Conservation (phyloP, 371 early-diverging fungal genomes). For the Mortierella sp. region DNA sequence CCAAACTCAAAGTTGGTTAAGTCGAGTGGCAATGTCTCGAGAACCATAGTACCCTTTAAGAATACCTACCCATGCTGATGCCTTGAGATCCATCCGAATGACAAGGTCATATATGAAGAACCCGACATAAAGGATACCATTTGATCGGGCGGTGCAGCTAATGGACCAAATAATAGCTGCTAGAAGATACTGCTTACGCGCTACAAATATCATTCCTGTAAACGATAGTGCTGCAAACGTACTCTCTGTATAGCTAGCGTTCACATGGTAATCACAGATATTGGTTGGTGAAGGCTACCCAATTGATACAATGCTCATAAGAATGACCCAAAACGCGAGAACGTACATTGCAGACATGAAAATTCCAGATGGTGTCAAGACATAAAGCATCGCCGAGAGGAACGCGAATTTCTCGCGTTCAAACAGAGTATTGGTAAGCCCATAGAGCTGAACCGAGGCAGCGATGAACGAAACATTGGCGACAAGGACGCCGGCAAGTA, state of each 20-base stretch:
- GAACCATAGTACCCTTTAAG: neutral
- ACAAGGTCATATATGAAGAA: conserved; percentile 81
- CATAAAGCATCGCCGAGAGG: conserved; percentile 79
- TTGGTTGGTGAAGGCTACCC: neutral
- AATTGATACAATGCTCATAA: neutral
- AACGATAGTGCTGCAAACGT: conserved; percentile 87
- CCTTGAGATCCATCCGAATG: conserved; percentile 34
- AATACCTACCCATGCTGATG: conserved; percentile 17
- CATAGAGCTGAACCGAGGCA: conserved; percentile 82
- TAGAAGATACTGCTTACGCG: conserved; percentile 58
- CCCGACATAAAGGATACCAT: conserved; percentile 85
- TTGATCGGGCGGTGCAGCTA: conserved; percentile 80
- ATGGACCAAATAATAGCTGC: conserved; percentile 76
- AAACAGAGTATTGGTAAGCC: conserved; percentile 64
- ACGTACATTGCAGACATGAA: conserved; percentile 90
- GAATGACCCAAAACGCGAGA: neutral
- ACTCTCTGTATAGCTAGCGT: conserved; percentile 83
- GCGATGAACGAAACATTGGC: conserved; percentile 83
- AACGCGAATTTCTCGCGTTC: conserved; percentile 70
- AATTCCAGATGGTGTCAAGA: conserved; percentile 81
- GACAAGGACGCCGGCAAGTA: conserved; percentile 77
- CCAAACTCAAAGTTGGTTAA: neutral
- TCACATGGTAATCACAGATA: neutral
- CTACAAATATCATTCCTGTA: conserved; percentile 76
- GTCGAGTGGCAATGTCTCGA: neutral